Conservation (phyloP, 345 rosid species). For the Syzygium aqueum region DNA sequence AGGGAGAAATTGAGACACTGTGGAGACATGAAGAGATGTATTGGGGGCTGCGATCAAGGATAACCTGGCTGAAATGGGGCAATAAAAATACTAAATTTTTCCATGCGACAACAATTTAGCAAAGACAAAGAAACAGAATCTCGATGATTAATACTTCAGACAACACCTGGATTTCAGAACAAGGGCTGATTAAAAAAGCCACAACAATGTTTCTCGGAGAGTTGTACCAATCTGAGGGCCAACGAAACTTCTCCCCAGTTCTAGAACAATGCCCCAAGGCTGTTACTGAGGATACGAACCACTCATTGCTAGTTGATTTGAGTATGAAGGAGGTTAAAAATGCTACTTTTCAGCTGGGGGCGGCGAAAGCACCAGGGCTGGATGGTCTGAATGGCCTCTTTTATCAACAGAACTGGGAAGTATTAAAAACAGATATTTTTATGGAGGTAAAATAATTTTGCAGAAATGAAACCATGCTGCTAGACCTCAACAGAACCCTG, state of each 20-base stretch:
- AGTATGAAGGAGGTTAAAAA: background rate
- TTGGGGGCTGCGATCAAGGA: background rate
- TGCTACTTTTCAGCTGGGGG: background rate
- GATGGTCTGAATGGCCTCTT: background rate
- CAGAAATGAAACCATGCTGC: background rate
- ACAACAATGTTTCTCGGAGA: background rate
- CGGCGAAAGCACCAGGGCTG: background rate
- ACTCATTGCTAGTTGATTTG: background rate
- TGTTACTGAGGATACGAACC: too few relatives aligned
- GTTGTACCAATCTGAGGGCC: rapidly evolving
- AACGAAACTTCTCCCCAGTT: background rate
- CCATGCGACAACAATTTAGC: background rate
- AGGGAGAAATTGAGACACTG: background rate
- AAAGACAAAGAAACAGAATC: background rate
- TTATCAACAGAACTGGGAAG: background rate
- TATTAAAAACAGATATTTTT: background rate
- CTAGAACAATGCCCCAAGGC: too few relatives aligned
- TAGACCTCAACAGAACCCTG: background rate
- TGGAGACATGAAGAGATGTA: background rate
- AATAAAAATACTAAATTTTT: background rate
- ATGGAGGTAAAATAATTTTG: background rate
- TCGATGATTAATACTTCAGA: background rate
- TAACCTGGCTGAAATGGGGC: background rate
- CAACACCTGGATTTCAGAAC: background rate
- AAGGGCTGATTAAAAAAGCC: rapidly evolving